A percentile compares a stretch with the other conserved stretches of the same genome.
Evolutionary conservation across 768 basidiomycete genomes (phyloP).

Genomic region (Kwoniella mangroviensis): DNA sequence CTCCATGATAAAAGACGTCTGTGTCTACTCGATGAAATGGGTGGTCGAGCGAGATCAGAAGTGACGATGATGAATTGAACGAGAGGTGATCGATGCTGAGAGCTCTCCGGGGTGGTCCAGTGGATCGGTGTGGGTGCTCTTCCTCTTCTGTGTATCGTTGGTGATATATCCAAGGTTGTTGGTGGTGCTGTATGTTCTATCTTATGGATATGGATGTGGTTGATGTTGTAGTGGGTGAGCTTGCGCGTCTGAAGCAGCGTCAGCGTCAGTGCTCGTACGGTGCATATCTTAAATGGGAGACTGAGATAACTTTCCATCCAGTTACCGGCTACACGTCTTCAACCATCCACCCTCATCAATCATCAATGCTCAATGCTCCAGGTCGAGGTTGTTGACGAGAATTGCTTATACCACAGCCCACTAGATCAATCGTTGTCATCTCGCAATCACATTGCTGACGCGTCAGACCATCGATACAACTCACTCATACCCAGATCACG

Average conservation of each 20-base stretch:
- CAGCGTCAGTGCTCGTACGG: too few species aligned
- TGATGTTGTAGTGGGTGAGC: background rate
- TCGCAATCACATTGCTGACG: background rate
- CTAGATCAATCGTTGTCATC: background rate
- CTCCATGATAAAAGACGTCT: conserved; percentile 67
- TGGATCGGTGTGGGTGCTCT: too few species aligned
- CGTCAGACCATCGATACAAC: background rate
- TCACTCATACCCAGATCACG: too few species aligned
- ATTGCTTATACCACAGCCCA: background rate
- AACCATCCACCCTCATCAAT: background rate
- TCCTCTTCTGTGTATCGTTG: too few species aligned
- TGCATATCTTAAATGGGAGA: conserved; percentile 7
- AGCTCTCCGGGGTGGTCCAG: too few species aligned
- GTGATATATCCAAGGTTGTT: background rate
- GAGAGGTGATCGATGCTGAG: background rate
- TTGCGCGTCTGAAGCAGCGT: conserved; percentile 13
- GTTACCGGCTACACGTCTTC: conserved; percentile 5
- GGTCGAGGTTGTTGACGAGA: too few species aligned
- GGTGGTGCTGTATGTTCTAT: background rate
- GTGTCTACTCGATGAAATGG: background rate
- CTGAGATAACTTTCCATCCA: background rate
- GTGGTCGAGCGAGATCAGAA: background rate
- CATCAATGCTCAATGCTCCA: background rate
- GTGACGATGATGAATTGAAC: background rate
- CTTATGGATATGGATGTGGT: too few species aligned